Conservation (phyloP, 148 eudicot genomes). For the Salicornia ramosissima region DNA sequence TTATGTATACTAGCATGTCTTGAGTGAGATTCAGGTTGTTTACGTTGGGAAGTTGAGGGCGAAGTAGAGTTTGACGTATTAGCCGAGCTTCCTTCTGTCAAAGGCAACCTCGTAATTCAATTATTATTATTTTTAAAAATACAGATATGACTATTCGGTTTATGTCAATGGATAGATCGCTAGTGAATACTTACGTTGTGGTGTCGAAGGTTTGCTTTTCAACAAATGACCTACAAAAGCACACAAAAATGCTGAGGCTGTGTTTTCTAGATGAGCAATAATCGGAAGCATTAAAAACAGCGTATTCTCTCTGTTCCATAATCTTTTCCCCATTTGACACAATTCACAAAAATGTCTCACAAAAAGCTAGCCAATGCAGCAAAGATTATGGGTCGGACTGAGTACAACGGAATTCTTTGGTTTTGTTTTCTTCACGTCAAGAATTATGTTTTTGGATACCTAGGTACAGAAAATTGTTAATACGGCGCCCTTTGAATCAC, state of each 20-base stretch:
- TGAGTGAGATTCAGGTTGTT: conserved; percentile 40
- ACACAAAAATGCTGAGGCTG: neutral
- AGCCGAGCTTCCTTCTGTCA: conserved; percentile 33
- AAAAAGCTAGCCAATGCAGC: no score
- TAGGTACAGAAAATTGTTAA: no score
- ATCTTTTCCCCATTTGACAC: no score
- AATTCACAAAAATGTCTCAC: no score
- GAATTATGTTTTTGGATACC: no score
- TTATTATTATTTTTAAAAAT: neutral
- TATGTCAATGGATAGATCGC: neutral
- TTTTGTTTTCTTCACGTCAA: no score
- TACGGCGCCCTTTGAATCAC: no score
- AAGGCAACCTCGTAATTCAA: conserved; percentile 7
- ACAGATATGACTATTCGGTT: no score
- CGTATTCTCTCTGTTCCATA: no score
- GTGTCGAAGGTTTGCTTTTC: conserved; percentile 27
- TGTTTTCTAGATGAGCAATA: neutral
- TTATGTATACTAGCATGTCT: conserved; percentile 32
- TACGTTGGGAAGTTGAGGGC: conserved; percentile 38
- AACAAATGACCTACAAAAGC: conserved; percentile 24
- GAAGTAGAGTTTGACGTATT: conserved; percentile 30
- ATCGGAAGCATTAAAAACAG: no score
- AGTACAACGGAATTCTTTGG: no score
- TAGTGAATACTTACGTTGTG: conserved; percentile 25
- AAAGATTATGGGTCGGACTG: no score